Conservation (phyloP, 495 filamentous ascomycete species). For the Friedmanniomyces simplex region DNA sequence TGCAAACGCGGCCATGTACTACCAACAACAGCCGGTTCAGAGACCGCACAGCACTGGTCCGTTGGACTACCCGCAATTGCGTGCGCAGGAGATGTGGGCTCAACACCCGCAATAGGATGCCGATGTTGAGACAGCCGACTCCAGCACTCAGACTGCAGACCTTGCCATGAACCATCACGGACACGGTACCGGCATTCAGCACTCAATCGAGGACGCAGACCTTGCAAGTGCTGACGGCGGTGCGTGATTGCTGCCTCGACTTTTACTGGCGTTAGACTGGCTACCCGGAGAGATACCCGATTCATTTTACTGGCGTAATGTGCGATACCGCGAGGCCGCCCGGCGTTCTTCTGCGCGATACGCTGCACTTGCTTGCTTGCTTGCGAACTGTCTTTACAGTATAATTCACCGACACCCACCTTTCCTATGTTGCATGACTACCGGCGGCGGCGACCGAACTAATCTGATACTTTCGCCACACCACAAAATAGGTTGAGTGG, state of each 20-base stretch:
- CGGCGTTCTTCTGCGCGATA: not conserved
- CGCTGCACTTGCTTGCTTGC: not conserved
- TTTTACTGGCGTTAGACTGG: not conserved
- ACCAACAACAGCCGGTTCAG: slow-evolving; percentile 27
- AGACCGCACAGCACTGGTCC: slow-evolving; percentile 34
- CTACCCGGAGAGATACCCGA: not conserved
- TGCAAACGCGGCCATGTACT: slow-evolving; percentile 28
- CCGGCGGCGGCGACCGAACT: not conserved
- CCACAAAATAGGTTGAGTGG: too few species aligned
- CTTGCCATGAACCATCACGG: not conserved
- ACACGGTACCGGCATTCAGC: not conserved
- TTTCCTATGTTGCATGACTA: not conserved
- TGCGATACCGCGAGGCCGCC: not conserved
- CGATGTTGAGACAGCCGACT: not conserved
- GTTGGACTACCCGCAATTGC: slow-evolving; percentile 30
- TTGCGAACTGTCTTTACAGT: not conserved
- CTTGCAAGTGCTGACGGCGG: not conserved
- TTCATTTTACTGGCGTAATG: not conserved
- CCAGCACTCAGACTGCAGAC: not conserved
- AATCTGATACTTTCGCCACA: too few species aligned
- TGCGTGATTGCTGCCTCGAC: not conserved
- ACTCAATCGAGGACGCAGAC: not conserved
- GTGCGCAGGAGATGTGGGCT: slow-evolving; percentile 27
- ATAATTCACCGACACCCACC: not conserved
- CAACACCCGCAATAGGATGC: slow-evolving; percentile 27